Conservation (phyloP, 139 green algal genomes). For the Chlamydomonas schloesseri region DNA sequence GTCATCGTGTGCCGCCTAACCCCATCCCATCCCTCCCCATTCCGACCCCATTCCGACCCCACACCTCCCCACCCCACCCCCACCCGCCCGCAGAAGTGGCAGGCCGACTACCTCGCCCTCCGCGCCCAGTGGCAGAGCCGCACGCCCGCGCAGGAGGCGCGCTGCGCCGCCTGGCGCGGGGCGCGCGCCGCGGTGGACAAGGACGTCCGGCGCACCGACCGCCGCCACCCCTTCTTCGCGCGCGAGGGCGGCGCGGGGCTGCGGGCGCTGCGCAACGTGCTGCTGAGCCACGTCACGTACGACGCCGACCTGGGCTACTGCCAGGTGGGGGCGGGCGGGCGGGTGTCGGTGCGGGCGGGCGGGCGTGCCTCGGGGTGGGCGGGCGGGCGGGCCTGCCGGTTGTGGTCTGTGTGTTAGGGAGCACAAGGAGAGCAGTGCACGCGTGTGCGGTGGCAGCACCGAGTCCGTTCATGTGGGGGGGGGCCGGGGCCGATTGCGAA, state of each 20-base stretch:
- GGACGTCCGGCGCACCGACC: slow-evolving; percentile 86
- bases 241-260: slow-evolving; percentile 57
- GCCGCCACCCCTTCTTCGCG: slow-evolving; percentile 70
- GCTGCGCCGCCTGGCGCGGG: slow-evolving; percentile 85
- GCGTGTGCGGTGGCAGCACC: too few species aligned
- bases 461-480: too few species aligned
- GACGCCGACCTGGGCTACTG: slow-evolving; percentile 94
- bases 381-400: too few species aligned
- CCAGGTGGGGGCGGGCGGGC: slow-evolving; percentile 62
- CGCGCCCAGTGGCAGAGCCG: slow-evolving; percentile 85
- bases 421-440: too few species aligned
- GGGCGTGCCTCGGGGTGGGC: too few species aligned
- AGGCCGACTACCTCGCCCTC: slow-evolving; percentile 67
- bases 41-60: not conserved
- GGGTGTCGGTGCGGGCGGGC: not conserved
- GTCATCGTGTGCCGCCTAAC: too few species aligned
- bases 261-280: slow-evolving; percentile 57
- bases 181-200: slow-evolving; percentile 83
- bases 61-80: not conserved
- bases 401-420: too few species aligned
- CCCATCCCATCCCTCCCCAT: too few species aligned
- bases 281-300: slow-evolving; percentile 86
- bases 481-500: too few species aligned
- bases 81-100: not conserved
- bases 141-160: slow-evolving; percentile 63